Evolutionary conservation across 192 early-diverging fungal species (phyloP).

Genomic region (Coemansia erecta): DNA sequence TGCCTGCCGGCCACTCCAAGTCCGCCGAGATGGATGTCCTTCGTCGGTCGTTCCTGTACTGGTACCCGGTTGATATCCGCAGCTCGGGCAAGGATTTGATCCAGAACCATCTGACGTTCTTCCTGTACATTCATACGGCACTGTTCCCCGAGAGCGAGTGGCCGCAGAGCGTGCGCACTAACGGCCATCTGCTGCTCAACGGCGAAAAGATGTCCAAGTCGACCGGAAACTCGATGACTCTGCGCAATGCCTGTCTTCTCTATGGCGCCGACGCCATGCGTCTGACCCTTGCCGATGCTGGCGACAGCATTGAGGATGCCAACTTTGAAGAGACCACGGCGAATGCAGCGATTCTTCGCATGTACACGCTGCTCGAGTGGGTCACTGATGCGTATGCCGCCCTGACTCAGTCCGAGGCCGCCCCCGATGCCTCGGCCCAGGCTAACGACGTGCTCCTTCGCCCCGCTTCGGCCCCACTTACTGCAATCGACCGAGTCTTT

Average conservation of each 20-base stretch:
- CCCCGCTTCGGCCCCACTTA: constrained; percentile 60
- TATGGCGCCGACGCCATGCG: constrained; percentile 97
- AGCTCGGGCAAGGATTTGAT: constrained; percentile 96
- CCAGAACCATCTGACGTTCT: constrained; percentile 97
- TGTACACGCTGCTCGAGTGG: constrained; percentile 91
- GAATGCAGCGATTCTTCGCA: constrained; percentile 90
- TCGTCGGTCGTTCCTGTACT: constrained; percentile 92
- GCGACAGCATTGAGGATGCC: constrained; percentile 95
- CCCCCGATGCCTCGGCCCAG: constrained; percentile 43
- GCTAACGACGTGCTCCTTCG: constrained; percentile 47
- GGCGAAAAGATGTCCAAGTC: constrained; percentile 98
- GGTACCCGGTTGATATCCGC: constrained; percentile 97
- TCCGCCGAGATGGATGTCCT: constrained; percentile 70
- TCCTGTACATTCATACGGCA: constrained; percentile 93
- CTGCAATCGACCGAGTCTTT: constrained; percentile 79
- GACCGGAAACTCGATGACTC: constrained; percentile 92
- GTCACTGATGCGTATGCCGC: constrained; percentile 65
- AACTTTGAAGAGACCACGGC: constrained; percentile 96
- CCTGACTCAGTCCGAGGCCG: constrained; percentile 53
- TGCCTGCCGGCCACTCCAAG: constrained; percentile 56
- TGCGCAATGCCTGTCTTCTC: constrained; percentile 71
- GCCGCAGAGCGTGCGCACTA: constrained; percentile 83
- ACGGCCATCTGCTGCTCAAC: constrained; percentile 96
- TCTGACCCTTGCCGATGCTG: constrained; percentile 93
- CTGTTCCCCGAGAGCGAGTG: constrained; percentile 90